Base-by-base conservation (phyloP, 2,329 filamentous ascomycete genomes). In the Colletotrichum gloeosporioides region DNA sequence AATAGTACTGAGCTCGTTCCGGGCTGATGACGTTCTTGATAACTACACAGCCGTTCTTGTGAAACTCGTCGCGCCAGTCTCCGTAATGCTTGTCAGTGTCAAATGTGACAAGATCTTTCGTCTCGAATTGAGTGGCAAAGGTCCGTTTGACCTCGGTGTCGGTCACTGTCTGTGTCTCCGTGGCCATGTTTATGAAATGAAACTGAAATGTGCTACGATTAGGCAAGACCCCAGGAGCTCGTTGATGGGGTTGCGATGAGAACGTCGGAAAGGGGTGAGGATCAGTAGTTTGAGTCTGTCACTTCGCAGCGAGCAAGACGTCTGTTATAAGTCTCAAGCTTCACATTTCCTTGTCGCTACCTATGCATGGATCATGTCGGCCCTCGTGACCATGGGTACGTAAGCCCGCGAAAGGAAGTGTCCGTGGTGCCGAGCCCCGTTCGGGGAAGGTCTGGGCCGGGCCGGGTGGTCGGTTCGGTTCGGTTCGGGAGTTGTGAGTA, bases 41-140 rank as follows among this genome's bases (percentile, higher is more conserved):
- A 13, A 88, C 77, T 3, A 83, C 83, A 73, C 80, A 87, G 22
- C 86, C 87, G 69, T 87, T 80, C 55, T 80, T 79, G 78, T 85
- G 81, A 71, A 88, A 85, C n/a, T 88, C 85, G 67, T 87, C 86
- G 6, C 86, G 83, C 86, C 85, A 88, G 78, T 87, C 86, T 44
- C 82, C 82, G 74, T 85, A 84, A 31, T 79, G 61, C 79, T 82
- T 73, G 78, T 66, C 77, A 7, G 74, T 57, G 15, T 78, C 69
- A 27, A 80, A 80, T 12, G 76, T 78, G 62, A 80, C 69, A 2
- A 80, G 73, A n/a, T 80, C 78, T 59, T 80, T 80, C 65, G 74
- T 79, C 75, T 80, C 79, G n/a, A 78, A 79, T 57, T 78, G 71
- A 1, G 78, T 61, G 18, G 74, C 78, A 4, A 79, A 77, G n/a